These are phyloP conservation scores for Dendrobium officinale DNA, from an alignment of 106 monocot species.

Conservation along the genomic window DNA sequence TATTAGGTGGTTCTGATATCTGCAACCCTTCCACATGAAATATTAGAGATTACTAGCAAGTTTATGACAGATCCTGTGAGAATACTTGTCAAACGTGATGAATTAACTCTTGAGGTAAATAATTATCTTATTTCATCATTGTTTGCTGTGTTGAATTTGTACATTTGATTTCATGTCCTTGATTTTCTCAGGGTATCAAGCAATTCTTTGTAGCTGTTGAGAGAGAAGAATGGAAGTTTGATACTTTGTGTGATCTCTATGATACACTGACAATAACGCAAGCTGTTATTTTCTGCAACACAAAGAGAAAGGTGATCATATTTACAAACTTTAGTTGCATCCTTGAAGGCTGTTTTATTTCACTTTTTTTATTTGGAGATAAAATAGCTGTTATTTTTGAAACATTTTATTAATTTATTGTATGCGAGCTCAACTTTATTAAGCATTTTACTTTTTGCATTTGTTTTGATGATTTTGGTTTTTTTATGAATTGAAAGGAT, in stretches of 20 bases:
- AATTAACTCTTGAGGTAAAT: constrained; percentile 86
- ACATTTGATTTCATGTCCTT: background rate
- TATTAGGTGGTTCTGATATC: constrained; percentile 76
- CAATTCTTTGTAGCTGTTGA: constrained; percentile 99
- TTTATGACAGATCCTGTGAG: constrained; percentile 99
- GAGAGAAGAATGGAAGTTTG: constrained; percentile 98
- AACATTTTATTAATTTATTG: background rate
- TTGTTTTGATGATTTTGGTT: background rate
- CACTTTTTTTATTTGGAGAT: background rate
- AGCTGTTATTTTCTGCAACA: constrained; percentile 99
- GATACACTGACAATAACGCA: constrained; percentile 97
- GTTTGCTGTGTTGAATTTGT: background rate
- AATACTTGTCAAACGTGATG: constrained; percentile 99
- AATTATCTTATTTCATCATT: background rate
- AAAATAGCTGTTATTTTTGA: background rate
- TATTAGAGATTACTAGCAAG: constrained; percentile 91
- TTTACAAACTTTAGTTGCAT: background rate
- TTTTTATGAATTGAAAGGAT: background rate
- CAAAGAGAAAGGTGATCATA: constrained; percentile 84
- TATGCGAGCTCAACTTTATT: background rate
- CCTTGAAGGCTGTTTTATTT: background rate
- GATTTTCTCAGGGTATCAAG: constrained; percentile 70
- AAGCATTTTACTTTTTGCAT: background rate
- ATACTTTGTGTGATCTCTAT: constrained; percentile 94
- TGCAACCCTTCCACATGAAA: constrained; percentile 97